These are phyloP conservation scores for Fusarium bactridioides DNA, from an alignment of 2,329 filamentous ascomycete species.

Conservation along the genomic window DNA sequence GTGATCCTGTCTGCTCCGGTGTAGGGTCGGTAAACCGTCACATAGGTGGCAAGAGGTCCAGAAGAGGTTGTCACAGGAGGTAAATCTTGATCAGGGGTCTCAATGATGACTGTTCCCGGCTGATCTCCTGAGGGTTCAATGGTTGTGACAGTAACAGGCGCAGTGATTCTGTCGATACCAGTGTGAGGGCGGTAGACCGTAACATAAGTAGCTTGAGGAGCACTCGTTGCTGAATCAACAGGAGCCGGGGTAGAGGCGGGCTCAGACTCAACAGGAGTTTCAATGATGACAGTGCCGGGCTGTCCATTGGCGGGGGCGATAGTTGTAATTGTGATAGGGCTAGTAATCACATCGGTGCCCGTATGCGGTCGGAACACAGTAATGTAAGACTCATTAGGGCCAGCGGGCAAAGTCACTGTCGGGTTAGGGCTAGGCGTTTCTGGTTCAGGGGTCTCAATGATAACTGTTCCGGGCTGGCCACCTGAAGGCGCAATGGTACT, in stretches of 20 bases:
- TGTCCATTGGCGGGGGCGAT: conserved; percentile 11
- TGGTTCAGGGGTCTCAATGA: conserved; percentile 19
- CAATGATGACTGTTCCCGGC: conserved; percentile 25
- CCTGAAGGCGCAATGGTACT: conserved; percentile 6
- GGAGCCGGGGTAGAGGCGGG: neutral
- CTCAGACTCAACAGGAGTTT: conserved; percentile 11
- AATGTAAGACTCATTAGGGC: conserved; percentile 16
- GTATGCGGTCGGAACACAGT: conserved; percentile 19
- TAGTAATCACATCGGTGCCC: conserved; percentile 12
- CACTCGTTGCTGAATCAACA: neutral
- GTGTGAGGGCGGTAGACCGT: conserved; percentile 26
- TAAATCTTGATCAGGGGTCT: conserved; percentile 16
- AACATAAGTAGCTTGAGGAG: conserved; percentile 8
- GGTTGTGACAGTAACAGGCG: conserved; percentile 9
- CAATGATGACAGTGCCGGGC: conserved; percentile 22
- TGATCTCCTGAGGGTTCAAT: conserved; percentile 13
- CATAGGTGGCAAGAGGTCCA: conserved; percentile 12
- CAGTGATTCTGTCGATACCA: conserved; percentile 11
- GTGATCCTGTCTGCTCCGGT: conserved; percentile 14
- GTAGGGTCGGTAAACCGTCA: conserved; percentile 22
- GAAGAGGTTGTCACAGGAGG: conserved; percentile 17
- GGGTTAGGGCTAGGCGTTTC: conserved; percentile 2
- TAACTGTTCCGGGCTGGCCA: conserved; percentile 20
- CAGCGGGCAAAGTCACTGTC: conserved; percentile 20
- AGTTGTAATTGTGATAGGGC: conserved; percentile 12